Evolutionary conservation across 257 asterid species (phyloP).

Genomic region (Phtheirospermum japonicum): DNA sequence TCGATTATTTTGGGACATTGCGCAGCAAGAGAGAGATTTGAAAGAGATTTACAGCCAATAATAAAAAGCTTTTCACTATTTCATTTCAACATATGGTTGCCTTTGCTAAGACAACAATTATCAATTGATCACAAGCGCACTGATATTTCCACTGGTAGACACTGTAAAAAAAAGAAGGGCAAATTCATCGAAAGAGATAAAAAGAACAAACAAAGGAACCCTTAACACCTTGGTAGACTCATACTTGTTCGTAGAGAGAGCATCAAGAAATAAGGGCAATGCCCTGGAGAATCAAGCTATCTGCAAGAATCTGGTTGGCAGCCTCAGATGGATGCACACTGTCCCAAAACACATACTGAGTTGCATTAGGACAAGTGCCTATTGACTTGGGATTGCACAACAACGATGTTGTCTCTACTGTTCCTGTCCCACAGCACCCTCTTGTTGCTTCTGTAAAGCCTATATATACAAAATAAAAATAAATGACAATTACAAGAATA

Average conservation of each 20-base stretch:
- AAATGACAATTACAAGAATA: background rate
- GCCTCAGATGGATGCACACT: conserved; percentile 95
- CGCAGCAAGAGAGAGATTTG: background rate
- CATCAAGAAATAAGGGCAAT: conserved; percentile 50
- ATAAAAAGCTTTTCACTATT: conserved; percentile 20
- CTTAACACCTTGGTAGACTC: background rate
- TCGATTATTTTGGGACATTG: no score
- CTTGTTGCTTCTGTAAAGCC: conserved; percentile 73
- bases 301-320: conserved; percentile 75
- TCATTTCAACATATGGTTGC: conserved; percentile 22
- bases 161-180: background rate
- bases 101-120: conserved; percentile 22
- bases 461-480: conserved; percentile 16
- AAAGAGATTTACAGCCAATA: background rate
- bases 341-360: conserved; percentile 90
- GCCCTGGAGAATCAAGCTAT: conserved; percentile 61
- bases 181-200: background rate
- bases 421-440: conserved; percentile 94
- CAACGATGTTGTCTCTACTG: conserved; percentile 63
- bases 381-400: conserved; percentile 73
- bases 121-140: conserved; percentile 22
- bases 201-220: background rate
- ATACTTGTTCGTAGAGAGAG: background rate
- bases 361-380: conserved; percentile 76
- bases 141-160: background rate